These are phyloP conservation scores for Diddensiella transvaalensis DNA, from an alignment of 805 yeast genomes.

Conservation along the genomic window DNA sequence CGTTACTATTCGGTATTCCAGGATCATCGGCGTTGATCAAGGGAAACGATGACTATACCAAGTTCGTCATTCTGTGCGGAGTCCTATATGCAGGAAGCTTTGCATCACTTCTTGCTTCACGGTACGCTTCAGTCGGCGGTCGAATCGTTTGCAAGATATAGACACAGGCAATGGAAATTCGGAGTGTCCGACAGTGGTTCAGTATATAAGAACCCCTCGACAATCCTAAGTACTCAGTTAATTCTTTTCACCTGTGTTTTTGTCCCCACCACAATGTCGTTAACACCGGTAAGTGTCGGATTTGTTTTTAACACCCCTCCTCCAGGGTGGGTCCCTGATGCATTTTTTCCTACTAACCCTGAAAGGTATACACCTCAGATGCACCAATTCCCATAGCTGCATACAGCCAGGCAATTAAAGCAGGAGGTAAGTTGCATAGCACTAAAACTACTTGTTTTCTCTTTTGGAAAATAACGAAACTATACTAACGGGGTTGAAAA, in stretches of 20 bases:
- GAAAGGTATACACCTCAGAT: slow-evolving; percentile 10
- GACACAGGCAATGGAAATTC: neutral
- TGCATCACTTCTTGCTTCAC: neutral
- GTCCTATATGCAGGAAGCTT: slow-evolving; percentile 5
- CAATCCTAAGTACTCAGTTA: no score
- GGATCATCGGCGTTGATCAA: slow-evolving; percentile 46
- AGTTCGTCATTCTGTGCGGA: slow-evolving; percentile 12
- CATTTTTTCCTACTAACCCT: no score
- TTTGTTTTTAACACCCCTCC: no score
- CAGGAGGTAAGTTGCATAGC: slow-evolving; percentile 51
- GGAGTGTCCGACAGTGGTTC: neutral
- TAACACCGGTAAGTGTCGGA: no score
- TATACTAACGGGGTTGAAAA: no score
- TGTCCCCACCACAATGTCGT: no score
- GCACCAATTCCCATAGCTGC: slow-evolving; percentile 67
- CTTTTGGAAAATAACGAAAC: neutral
- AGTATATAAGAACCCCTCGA: no score
- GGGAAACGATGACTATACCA: slow-evolving; percentile 13
- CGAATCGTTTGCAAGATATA: neutral
- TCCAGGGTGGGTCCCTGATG: no score
- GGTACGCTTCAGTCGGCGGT: neutral
- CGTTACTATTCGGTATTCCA: slow-evolving; percentile 47
- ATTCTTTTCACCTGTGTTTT: no score
- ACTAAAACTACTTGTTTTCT: neutral
- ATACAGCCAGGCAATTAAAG: slow-evolving; percentile 87